phyloP scores from a whole-genome alignment of 23 red algal species.

The Gracilaria gracilis region DNA sequence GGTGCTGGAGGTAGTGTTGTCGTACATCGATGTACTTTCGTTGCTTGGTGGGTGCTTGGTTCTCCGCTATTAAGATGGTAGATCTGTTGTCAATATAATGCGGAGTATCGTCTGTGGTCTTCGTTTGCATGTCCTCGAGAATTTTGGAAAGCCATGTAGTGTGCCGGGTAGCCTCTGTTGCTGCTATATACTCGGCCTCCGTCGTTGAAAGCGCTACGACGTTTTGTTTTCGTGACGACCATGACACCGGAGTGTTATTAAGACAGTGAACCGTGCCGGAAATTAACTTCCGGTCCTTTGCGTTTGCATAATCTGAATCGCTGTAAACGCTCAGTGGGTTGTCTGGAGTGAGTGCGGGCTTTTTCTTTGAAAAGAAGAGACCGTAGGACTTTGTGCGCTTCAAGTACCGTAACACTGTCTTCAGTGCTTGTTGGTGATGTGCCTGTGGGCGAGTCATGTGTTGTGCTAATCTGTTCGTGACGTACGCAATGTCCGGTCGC shows the following conservation, averaged over 20 bases:
- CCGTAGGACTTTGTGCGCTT: neutral
- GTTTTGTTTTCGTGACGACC: neutral
- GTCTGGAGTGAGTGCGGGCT: neutral
- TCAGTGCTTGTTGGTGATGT: neutral
- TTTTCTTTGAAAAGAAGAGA: neutral
- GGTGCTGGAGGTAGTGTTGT: neutral
- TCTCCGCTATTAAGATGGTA: neutral
- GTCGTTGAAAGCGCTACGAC: neutral
- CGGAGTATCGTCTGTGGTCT: too few species aligned
- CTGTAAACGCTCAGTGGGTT: neutral
- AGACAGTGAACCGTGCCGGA: neutral
- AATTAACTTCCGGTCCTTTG: neutral
- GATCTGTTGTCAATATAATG: constrained; percentile 2
- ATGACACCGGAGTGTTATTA: neutral
- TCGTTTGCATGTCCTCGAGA: neutral
- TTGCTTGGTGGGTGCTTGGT: neutral
- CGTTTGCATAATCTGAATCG: neutral
- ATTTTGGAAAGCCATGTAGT: neutral
- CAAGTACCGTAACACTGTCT: neutral
- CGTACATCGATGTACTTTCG: constrained; percentile 1
- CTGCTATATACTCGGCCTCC: neutral
- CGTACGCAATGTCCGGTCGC: constrained; percentile 12
- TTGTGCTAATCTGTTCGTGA: neutral
- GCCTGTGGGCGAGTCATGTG: neutral
- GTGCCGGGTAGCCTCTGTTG: neutral